Percentiles rank a stretch among this genome's conserved stretches.
Conservation (phyloP, 441 rosid species). For the Populus trichocarpa region DNA sequence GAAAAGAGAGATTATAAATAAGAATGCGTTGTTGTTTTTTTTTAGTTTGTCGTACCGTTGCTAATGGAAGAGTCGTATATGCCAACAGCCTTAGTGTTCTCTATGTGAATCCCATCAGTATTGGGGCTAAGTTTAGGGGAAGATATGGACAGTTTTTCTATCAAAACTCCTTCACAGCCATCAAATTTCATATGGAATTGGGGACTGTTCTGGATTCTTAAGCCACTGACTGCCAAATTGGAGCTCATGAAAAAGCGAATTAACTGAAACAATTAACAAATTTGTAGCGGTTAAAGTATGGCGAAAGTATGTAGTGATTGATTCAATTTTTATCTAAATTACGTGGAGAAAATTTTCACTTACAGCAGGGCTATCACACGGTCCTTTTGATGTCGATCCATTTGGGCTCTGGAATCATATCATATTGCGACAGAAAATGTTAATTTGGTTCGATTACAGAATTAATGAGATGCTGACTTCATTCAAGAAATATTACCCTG, state of each 20-base stretch:
- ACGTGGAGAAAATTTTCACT: conserved; percentile 19
- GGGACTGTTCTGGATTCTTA: conserved; percentile 87
- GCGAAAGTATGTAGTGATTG: not conserved
- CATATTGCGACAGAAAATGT: not conserved
- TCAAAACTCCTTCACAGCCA: conserved; percentile 83
- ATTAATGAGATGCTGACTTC: not conserved
- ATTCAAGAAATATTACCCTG: conserved; percentile 44
- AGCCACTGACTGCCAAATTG: conserved; percentile 58
- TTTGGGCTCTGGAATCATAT: conserved; percentile 55
- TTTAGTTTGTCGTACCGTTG: conserved; percentile 48
- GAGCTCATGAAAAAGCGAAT: conserved; percentile 94
- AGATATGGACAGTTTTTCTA: conserved; percentile 57
- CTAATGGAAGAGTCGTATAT: conserved; percentile 70
- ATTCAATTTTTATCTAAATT: not conserved
- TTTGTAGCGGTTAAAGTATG: not conserved
- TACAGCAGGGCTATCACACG: conserved; percentile 89
- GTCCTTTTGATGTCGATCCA: conserved; percentile 54
- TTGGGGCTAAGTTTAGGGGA: conserved; percentile 95
- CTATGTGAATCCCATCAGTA: conserved; percentile 89
- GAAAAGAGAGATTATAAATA: not conserved
- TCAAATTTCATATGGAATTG: conserved; percentile 94
- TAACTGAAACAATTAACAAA: conserved; percentile 41
- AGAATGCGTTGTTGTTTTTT: too few species aligned
- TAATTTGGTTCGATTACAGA: not conserved
- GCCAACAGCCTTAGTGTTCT: conserved; percentile 67